Evolutionary conservation across 805 yeast species (phyloP).

Genomic region (Suhomyces sp.): DNA sequence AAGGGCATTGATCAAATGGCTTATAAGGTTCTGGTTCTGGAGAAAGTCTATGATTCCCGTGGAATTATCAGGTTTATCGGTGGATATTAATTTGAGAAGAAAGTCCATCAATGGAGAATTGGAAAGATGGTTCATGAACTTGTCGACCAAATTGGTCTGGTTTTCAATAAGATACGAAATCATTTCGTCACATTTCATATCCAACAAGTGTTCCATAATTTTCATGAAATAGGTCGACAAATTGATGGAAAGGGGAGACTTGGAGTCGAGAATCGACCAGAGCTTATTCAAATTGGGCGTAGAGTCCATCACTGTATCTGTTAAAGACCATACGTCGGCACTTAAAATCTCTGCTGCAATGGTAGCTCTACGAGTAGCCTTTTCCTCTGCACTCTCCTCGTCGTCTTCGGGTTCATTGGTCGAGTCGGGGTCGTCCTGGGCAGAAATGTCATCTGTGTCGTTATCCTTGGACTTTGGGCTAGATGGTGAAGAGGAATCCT

Average conservation of each 20-base stretch:
- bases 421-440: slow-evolving; percentile 8
- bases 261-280: slow-evolving; percentile 76
- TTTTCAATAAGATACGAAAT: slow-evolving; percentile 42
- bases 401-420: slow-evolving; percentile 18
- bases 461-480: not conserved
- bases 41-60: slow-evolving; percentile 46
- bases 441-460: not conserved
- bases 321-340: slow-evolving; percentile 91
- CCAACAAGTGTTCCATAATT: slow-evolving; percentile 66
- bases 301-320: slow-evolving; percentile 84
- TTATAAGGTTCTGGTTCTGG: slow-evolving; percentile 38
- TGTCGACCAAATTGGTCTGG: slow-evolving; percentile 39
- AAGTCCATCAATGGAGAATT: slow-evolving; percentile 49
- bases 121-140: slow-evolving; percentile 42
- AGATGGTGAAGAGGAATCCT: no score
- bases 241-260: slow-evolving; percentile 65
- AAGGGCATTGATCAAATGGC: slow-evolving; percentile 32
- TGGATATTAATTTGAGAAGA: slow-evolving; percentile 40
- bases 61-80: slow-evolving; percentile 46
- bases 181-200: slow-evolving; percentile 49
- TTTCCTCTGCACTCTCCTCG: slow-evolving; percentile 30
- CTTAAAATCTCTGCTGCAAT: slow-evolving; percentile 82
- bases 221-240: slow-evolving; percentile 88
- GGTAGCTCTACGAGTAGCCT: slow-evolving; percentile 35
- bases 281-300: slow-evolving; percentile 60